Conservation (phyloP, 306 rosid genomes). For the Dalbergia cochinchinensis region DNA sequence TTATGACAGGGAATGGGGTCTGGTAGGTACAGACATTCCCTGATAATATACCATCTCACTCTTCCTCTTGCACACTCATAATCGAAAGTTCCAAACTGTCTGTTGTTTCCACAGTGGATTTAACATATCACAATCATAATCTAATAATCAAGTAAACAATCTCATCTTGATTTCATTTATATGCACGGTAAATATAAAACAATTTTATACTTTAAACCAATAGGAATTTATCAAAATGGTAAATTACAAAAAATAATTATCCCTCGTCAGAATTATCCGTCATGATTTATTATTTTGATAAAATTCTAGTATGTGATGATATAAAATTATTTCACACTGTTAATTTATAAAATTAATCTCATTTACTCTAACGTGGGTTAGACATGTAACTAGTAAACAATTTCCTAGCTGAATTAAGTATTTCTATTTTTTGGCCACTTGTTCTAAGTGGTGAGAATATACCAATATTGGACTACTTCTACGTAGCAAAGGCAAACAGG, state of each 20-base stretch:
- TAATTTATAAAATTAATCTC: too few species aligned
- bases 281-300: too few species aligned
- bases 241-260: too few species aligned
- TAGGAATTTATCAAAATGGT: too few species aligned
- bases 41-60: conserved; percentile 39
- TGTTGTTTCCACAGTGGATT: conserved; percentile 38
- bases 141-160: background rate
- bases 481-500: background rate
- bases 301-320: too few species aligned
- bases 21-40: conserved; percentile 57
- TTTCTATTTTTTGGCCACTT: conserved; percentile 23
- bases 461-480: background rate
- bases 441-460: background rate
- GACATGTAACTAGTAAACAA: background rate
- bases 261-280: too few species aligned
- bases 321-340: too few species aligned
- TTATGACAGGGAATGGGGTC: conserved; percentile 57
- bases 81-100: conserved; percentile 61
- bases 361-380: background rate
- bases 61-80: conserved; percentile 16
- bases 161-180: too few species aligned
- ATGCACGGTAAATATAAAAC: too few species aligned
- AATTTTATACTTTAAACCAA: too few species aligned
- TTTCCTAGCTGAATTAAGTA: background rate
- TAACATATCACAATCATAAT: conserved; percentile 9